These are phyloP conservation scores for Aspergillus wentii DNA, from an alignment of 495 filamentous ascomycete species.

Conservation along the genomic window DNA sequence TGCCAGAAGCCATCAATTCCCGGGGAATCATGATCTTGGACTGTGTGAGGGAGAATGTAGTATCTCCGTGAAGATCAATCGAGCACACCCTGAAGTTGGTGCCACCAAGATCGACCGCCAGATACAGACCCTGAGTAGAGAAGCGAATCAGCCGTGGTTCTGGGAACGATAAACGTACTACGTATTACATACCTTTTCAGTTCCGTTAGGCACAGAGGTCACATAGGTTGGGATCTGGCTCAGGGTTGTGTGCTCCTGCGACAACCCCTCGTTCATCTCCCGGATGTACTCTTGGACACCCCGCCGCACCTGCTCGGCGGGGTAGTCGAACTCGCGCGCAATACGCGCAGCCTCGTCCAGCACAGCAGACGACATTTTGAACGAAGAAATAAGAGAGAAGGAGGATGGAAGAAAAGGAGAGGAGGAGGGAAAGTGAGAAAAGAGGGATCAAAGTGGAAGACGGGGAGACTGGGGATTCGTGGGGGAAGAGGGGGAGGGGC, in stretches of 20 bases:
- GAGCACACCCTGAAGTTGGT: slow-evolving; percentile 99
- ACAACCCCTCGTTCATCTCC: slow-evolving; percentile 83
- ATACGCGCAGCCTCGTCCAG: slow-evolving; percentile 71
- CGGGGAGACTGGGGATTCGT: not conserved
- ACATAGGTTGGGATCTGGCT: slow-evolving; percentile 97
- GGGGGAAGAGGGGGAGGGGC: slow-evolving; percentile 6
- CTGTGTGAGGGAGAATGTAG: slow-evolving; percentile 85
- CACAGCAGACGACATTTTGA: slow-evolving; percentile 46
- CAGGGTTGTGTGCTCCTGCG: slow-evolving; percentile 72
- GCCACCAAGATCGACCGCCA: slow-evolving; percentile 94
- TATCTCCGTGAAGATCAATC: slow-evolving; percentile 84
- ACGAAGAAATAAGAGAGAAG: slow-evolving; percentile 4
- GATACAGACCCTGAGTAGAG: slow-evolving; percentile 70
- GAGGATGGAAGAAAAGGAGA: slow-evolving; percentile 3
- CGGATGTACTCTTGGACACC: slow-evolving; percentile 79
- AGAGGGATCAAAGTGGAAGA: slow-evolving; percentile 1
- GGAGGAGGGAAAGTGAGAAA: slow-evolving; percentile 2
- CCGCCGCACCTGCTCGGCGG: slow-evolving; percentile 69
- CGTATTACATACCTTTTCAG: slow-evolving; percentile 67
- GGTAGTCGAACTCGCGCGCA: slow-evolving; percentile 81
- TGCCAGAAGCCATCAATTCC: slow-evolving; percentile 85
- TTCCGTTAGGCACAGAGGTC: slow-evolving; percentile 92
- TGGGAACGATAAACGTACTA: too few relatives aligned
- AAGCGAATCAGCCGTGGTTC: too few relatives aligned
- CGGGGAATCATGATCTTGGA: slow-evolving; percentile 87